phyloP scores from a whole-genome alignment of 495 filamentous ascomycete species.

The Recurvomyces mirabilis region DNA sequence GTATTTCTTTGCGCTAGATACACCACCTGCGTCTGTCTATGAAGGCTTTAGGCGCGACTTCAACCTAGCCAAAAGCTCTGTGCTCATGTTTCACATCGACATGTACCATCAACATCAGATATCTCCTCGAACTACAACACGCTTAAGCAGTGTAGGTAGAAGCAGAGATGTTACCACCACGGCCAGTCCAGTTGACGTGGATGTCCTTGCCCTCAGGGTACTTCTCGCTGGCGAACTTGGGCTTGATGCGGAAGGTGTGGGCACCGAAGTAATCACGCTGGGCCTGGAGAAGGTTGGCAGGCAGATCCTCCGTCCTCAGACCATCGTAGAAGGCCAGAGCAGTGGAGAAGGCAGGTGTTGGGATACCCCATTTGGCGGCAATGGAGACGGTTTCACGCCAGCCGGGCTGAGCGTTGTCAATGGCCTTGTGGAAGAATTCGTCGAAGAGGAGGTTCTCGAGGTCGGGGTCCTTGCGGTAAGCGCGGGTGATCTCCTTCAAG shows the following conservation, averaged over 20 bases:
- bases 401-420: slow-evolving; percentile 87
- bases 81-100: no score
- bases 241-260: slow-evolving; percentile 97
- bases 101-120: no score
- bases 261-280: slow-evolving; percentile 99
- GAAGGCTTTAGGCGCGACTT: no score
- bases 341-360: slow-evolving; percentile 89
- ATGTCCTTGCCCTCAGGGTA: slow-evolving; percentile 81
- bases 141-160: slow-evolving; percentile 89
- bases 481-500: slow-evolving; percentile 96
- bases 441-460: slow-evolving; percentile 97
- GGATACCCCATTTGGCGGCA: slow-evolving; percentile 85
- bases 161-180: slow-evolving; percentile 91
- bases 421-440: slow-evolving; percentile 98
- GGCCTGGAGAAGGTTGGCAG: slow-evolving; percentile 94
- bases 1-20: no score
- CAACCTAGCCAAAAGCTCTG: no score
- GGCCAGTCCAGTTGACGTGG: slow-evolving; percentile 99
- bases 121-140: no score
- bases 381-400: slow-evolving; percentile 94
- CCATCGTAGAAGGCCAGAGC: slow-evolving; percentile 97
- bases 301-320: slow-evolving; percentile 87
- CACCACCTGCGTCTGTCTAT: no score
- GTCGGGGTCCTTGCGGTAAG: slow-evolving; percentile 88
- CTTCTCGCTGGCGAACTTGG: slow-evolving; percentile 69